A percentile compares a stretch with the other conserved stretches of the same genome.
Conservation (phyloP, 2,329 filamentous ascomycete species). For the Diaporthe citrichinensis region DNA sequence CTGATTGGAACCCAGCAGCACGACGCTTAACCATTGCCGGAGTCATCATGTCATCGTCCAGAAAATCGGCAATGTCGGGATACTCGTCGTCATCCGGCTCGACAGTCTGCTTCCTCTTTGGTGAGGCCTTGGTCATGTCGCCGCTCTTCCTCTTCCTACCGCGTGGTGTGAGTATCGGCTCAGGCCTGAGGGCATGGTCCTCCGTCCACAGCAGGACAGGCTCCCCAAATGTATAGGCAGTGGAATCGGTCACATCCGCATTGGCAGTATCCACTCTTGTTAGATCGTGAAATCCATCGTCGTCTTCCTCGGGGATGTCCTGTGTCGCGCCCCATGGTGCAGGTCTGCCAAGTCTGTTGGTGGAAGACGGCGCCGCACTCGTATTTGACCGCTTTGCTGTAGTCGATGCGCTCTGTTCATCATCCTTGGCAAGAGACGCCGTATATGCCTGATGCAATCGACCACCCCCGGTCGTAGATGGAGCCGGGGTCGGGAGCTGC, state of each 20-base stretch:
- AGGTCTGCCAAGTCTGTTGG: slow-evolving; percentile 34
- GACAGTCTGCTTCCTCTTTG: slow-evolving; percentile 41
- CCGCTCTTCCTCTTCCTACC: slow-evolving; percentile 68
- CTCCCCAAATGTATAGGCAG: slow-evolving; percentile 53
- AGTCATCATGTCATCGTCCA: slow-evolving; percentile 49
- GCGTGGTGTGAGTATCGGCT: slow-evolving; percentile 53
- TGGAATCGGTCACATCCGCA: slow-evolving; percentile 38
- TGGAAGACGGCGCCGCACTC: slow-evolving; percentile 40
- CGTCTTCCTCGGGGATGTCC: slow-evolving; percentile 52
- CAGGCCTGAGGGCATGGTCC: slow-evolving; percentile 56
- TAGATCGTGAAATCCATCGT: slow-evolving; percentile 54
- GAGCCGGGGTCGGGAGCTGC: slow-evolving; percentile 58
- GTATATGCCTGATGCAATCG: slow-evolving; percentile 54
- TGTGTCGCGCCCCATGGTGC: slow-evolving; percentile 42
- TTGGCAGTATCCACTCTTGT: slow-evolving; percentile 52
- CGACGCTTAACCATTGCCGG: slow-evolving; percentile 43
- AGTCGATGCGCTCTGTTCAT: slow-evolving; percentile 33
- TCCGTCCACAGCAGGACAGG: slow-evolving; percentile 60
- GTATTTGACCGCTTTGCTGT: slow-evolving; percentile 41
- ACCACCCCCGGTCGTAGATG: slow-evolving; percentile 51
- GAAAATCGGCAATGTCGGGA: slow-evolving; percentile 66
- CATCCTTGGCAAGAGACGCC: slow-evolving; percentile 49
- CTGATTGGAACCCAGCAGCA: slow-evolving; percentile 55
- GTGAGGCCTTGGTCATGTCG: slow-evolving; percentile 56
- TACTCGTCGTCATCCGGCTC: slow-evolving; percentile 59